phyloP scores from a whole-genome alignment of 2,329 filamentous ascomycete species.

The Paecilomyces sp. region DNA sequence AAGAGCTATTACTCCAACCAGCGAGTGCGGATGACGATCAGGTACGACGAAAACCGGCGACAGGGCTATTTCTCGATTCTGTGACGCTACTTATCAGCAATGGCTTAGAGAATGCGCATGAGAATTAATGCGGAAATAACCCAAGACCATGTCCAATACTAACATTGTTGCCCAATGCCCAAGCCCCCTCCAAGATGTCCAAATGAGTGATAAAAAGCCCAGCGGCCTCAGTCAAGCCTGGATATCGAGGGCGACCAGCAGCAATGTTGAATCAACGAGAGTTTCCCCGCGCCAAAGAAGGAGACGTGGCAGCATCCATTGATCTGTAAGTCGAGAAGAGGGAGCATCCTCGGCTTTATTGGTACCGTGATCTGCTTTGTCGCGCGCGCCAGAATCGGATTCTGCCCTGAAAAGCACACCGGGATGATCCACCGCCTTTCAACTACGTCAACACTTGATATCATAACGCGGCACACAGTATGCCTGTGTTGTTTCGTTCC shows the following conservation, averaged over 20 bases:
- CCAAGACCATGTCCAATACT: neutral
- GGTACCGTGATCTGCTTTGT: neutral
- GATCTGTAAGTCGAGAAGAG: neutral
- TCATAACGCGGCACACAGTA: neutral
- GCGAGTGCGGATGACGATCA: neutral
- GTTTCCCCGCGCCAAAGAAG: neutral
- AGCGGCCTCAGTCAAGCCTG: neutral
- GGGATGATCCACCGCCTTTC: neutral
- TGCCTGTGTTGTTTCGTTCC: neutral
- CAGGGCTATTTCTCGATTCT: neutral
- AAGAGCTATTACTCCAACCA: neutral
- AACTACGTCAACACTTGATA: constrained; percentile 3
- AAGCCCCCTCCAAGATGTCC: neutral
- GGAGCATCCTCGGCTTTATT: neutral
- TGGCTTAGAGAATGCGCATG: neutral
- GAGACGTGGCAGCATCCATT: neutral
- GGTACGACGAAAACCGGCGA: neutral
- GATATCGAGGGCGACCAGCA: neutral
- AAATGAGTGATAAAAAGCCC: neutral
- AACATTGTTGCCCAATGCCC: neutral
- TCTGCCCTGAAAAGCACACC: neutral
- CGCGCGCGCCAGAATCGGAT: neutral
- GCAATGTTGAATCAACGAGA: neutral
- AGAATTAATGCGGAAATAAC: neutral
- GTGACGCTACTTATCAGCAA: neutral